Evolutionary conservation across 768 basidiomycete species (phyloP), one percentile per base, ranked within the genome.

Genomic region (Boletellus sp.): DNA sequence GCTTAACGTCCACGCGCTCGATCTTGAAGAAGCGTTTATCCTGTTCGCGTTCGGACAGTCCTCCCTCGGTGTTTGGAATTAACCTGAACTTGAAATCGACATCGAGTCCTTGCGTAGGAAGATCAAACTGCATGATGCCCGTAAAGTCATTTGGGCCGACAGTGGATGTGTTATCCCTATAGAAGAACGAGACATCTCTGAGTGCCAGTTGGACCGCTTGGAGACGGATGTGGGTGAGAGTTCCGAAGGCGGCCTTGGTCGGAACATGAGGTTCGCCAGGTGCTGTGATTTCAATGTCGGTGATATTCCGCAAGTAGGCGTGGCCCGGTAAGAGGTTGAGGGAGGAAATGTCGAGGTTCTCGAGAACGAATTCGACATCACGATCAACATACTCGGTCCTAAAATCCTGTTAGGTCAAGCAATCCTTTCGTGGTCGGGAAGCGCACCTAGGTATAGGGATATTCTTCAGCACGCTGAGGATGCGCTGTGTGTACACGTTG

Each of bases 351-450:
- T 87, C 79, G 28, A 89, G 71, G 58, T 88, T 83, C 63, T 89
- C 87, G 38, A 89, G 77, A 2, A 87, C 83, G 50, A 89, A 84
- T 57, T 89, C 86, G 42, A 80, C 73, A 38, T 87, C 81, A 0
- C 65, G 47, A 56, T 89, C 85, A 46, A 81, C 80, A 64, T 81
- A 89, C 55, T 89, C 87, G 6, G 79, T 87, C 52, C 87, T 88
- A 28, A 1, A 15, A 24, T 45, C 20, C 22, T 3, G 39, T 54
- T 32, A 56, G 52, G 15, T 38, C 23, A 9, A 2, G 13, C 32
- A 10, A 11, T 4, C 31, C 11, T 7, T 39, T 7, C 17, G 8
- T 51, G 2, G 1, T 19, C 6, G 13, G 6, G 60, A 5, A 10
- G 56, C 72, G 16, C 50, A 81, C 85, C 85, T 77, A 6, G 87